Percentiles rank a stretch among this genome's conserved stretches.
These are phyloP conservation scores for Xylaria sp. DNA, from an alignment of 2,329 filamentous ascomycete species.

Conservation along the genomic window DNA sequence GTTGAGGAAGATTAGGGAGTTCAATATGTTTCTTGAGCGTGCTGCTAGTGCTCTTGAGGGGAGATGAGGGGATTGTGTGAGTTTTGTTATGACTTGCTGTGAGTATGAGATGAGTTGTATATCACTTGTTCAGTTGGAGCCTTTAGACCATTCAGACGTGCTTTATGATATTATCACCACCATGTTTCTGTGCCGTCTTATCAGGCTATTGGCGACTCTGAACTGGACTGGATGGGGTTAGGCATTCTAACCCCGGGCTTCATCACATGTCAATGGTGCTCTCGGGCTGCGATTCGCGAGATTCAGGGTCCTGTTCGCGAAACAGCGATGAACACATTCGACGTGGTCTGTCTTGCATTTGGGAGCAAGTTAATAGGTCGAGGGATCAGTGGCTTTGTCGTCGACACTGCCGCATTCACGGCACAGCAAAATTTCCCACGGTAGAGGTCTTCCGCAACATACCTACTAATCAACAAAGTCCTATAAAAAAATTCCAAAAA, in stretches of 20 bases:
- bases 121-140: not conserved
- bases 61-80: conserved; percentile 18
- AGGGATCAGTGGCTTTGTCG: not conserved
- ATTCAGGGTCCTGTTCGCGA: not conserved
- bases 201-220: not conserved
- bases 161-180: no score
- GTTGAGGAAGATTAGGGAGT: conserved; percentile 53
- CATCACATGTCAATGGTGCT: not conserved
- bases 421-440: not conserved
- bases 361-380: not conserved
- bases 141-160: not conserved
- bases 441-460: no score
- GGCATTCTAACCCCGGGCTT: not conserved
- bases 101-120: conserved; percentile 10
- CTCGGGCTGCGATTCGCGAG: not conserved
- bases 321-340: not conserved
- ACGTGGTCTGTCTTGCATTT: not conserved
- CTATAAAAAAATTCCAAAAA: no score
- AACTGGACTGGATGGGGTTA: not conserved
- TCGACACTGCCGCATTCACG: not conserved
- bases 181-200: not conserved
- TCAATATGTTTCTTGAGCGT: conserved; percentile 60
- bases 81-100: not conserved
- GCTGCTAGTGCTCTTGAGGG: conserved; percentile 52
- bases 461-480: no score